phyloP scores from a whole-genome alignment of 2,329 filamentous ascomycete species.

The Magnaporthiopsis poae region DNA sequence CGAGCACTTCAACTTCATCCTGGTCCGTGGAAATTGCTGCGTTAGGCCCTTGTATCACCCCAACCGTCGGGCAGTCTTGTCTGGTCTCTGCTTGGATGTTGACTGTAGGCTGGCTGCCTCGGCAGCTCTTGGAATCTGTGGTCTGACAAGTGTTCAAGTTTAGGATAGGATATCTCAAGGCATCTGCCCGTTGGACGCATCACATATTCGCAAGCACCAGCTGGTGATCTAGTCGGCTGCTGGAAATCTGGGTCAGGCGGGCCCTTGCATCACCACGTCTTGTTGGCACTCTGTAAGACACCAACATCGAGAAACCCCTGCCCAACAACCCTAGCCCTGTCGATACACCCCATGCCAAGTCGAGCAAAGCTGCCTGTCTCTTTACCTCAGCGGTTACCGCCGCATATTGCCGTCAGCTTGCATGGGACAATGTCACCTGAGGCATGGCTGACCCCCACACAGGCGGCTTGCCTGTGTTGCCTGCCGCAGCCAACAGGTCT shows the following conservation, averaged over 20 bases:
- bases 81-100: background rate
- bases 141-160: background rate
- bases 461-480: background rate
- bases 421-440: background rate
- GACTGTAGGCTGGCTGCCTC: background rate
- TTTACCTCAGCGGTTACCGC: no score
- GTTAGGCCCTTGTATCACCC: background rate
- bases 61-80: no score
- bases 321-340: background rate
- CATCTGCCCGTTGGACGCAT: background rate
- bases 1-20: background rate
- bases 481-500: background rate
- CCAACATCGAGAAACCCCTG: background rate
- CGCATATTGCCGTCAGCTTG: background rate
- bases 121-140: background rate
- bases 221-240: background rate
- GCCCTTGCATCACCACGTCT: background rate
- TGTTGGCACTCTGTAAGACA: background rate
- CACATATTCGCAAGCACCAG: background rate
- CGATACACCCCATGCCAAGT: no score
- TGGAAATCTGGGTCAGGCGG: background rate
- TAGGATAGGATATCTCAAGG: background rate
- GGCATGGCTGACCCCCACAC: background rate
- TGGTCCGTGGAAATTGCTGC: background rate
- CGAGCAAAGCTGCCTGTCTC: no score